A percentile compares a stretch with the other conserved stretches of the same genome.
Evolutionary conservation across 139 green algal genomes (phyloP).

Genomic region (Chlorella sp.): DNA sequence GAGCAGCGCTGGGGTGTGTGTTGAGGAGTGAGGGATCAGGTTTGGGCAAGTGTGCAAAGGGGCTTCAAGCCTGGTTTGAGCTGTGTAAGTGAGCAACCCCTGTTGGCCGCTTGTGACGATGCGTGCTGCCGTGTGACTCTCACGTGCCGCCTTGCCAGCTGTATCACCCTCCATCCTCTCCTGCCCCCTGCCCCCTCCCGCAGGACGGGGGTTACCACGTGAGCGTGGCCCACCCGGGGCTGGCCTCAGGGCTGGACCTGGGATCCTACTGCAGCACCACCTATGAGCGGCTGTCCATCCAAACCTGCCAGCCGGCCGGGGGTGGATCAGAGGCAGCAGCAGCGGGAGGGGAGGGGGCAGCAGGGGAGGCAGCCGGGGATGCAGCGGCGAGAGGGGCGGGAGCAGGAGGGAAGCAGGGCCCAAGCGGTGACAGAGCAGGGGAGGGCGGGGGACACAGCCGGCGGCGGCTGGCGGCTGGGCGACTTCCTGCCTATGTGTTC

Average conservation of each 20-base stretch:
- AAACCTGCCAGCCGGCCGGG: constrained; percentile 20
- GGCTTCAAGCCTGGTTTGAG: too few relatives aligned
- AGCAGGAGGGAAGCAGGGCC: too few relatives aligned
- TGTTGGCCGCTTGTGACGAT: too few relatives aligned
- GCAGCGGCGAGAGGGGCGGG: too few relatives aligned
- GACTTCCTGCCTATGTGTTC: constrained; percentile 55
- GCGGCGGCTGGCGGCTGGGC: not conserved
- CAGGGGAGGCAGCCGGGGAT: not conserved
- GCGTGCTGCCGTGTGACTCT: too few relatives aligned
- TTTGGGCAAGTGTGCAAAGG: not conserved
- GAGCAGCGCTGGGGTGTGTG: too few relatives aligned
- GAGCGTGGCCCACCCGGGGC: constrained; percentile 55
- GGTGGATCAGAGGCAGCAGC: not conserved
- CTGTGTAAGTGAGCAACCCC: too few relatives aligned
- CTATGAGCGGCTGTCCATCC: constrained; percentile 47
- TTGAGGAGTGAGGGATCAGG: not conserved
- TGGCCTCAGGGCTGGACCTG: constrained; percentile 56
- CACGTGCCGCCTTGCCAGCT: too few relatives aligned
- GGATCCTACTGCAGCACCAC: constrained; percentile 44
- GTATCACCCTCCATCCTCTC: too few relatives aligned
- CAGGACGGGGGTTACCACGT: constrained; percentile 74
- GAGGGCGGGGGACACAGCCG: not conserved
- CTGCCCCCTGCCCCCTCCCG: not conserved
- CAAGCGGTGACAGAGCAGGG: too few relatives aligned
- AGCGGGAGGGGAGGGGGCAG: too few relatives aligned